A percentile compares a stretch with the other conserved stretches of the same genome.
These are phyloP conservation scores for Lepiota subincarnata DNA, from an alignment of 768 basidiomycete species.

Conservation along the genomic window DNA sequence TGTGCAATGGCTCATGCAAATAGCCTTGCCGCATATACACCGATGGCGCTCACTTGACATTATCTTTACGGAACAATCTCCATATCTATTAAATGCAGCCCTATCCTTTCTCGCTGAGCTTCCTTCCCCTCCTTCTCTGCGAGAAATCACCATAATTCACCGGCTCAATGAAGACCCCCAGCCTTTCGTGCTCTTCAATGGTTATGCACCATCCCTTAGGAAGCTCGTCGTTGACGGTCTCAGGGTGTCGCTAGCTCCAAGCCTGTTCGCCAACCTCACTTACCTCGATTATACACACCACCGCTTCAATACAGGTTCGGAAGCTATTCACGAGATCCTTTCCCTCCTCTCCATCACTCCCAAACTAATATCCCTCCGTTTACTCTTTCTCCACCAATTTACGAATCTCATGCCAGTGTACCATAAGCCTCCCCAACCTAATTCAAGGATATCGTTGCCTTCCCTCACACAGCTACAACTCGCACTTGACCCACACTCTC, in stretches of 20 bases:
- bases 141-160: conserved; percentile 41
- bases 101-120: conserved; percentile 56
- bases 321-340: conserved; percentile 54
- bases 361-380: conserved; percentile 46
- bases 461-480: conserved; percentile 45
- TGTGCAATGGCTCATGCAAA: conserved; percentile 60
- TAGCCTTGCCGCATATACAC: conserved; percentile 46
- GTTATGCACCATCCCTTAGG: conserved; percentile 52
- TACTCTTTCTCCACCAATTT: conserved; percentile 42
- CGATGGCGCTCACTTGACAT: conserved; percentile 64
- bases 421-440: conserved; percentile 26
- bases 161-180: conserved; percentile 67
- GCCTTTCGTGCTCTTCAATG: conserved; percentile 62
- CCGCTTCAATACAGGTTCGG: conserved; percentile 55
- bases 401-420: conserved; percentile 9
- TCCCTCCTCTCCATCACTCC: conserved; percentile 53
- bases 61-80: conserved; percentile 48
- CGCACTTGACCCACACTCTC: conserved; percentile 37
- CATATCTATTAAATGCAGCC: conserved; percentile 66
- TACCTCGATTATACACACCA: conserved; percentile 72
- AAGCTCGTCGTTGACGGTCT: conserved; percentile 60
- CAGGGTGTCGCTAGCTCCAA: conserved; percentile 57
- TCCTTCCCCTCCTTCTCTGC: conserved; percentile 9
- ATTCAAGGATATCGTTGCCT: conserved; percentile 37
- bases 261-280: conserved; percentile 56